phyloP scores from a whole-genome alignment of 768 basidiomycete genomes.

The Panellus pusillus region DNA sequence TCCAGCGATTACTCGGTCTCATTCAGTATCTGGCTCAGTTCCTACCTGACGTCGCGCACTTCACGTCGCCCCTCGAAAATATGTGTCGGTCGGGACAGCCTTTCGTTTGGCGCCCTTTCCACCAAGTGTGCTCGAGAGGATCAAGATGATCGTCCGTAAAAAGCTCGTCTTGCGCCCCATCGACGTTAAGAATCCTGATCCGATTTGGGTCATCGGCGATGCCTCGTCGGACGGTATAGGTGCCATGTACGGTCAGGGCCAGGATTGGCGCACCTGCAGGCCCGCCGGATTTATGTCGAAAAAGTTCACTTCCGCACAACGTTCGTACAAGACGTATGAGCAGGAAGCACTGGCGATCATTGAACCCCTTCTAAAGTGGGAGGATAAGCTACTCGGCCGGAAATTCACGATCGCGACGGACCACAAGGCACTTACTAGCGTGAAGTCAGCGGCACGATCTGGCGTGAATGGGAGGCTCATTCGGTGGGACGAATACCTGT shows the following conservation, averaged over 20 bases:
- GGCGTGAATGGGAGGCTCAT: constrained; percentile 19
- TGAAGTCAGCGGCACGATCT: constrained; percentile 23
- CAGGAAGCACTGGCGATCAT: constrained; percentile 25
- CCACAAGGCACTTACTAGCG: constrained; percentile 27
- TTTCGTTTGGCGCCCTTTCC: constrained; percentile 30
- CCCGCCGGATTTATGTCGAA: constrained; percentile 31
- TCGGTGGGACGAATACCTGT: constrained; percentile 33
- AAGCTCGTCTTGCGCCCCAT: constrained; percentile 26
- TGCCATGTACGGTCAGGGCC: constrained; percentile 30
- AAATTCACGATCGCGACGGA: constrained; percentile 25
- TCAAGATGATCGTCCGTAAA: constrained; percentile 25
- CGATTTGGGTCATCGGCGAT: constrained; percentile 32
- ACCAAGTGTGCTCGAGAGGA: constrained; percentile 25
- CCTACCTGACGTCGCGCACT: constrained; percentile 35
- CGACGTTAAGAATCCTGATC: constrained; percentile 16
- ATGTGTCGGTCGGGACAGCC: constrained; percentile 28
- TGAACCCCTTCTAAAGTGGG: constrained; percentile 30
- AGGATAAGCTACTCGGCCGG: constrained; percentile 31
- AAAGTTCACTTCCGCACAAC: constrained; percentile 30
- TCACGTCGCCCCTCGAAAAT: constrained; percentile 29
- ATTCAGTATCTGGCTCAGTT: constrained; percentile 35
- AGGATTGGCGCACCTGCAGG: constrained; percentile 23
- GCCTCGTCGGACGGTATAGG: constrained; percentile 26
- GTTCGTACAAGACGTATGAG: constrained; percentile 29
- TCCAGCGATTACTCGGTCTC: constrained; percentile 34